Conservation (phyloP, 768 basidiomycete genomes). For the Leccinellum albellum region DNA sequence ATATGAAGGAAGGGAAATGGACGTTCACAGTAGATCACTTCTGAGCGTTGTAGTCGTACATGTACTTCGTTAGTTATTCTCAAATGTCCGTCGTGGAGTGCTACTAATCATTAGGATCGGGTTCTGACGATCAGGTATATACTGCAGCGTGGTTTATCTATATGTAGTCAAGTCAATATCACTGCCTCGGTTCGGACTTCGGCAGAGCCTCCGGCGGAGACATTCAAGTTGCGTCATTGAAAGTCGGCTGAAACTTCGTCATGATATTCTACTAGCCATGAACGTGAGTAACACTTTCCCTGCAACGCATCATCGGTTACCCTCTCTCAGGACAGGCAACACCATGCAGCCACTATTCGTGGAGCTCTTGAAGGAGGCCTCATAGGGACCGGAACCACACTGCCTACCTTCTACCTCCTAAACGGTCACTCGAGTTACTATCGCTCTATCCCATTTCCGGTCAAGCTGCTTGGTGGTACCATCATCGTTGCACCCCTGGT, state of each 20-base stretch:
- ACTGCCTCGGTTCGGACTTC: neutral
- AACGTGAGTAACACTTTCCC: constrained; percentile 8
- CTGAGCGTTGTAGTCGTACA: constrained; percentile 35
- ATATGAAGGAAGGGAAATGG: constrained; percentile 82
- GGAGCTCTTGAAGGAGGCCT: constrained; percentile 62
- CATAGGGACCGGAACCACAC: constrained; percentile 46
- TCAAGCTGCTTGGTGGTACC: constrained; percentile 65
- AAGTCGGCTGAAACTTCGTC: no score
- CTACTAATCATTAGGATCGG: constrained; percentile 11
- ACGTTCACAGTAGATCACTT: constrained; percentile 94
- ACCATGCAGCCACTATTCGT: constrained; percentile 51
- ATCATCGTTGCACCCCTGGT: constrained; percentile 61
- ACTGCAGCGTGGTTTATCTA: constrained; percentile 11
- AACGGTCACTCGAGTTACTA: constrained; percentile 55
- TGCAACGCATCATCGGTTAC: constrained; percentile 12
- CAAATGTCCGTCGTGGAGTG: neutral
- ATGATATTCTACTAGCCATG: constrained; percentile 13
- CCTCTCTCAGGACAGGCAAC: constrained; percentile 39
- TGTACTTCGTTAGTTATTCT: neutral
- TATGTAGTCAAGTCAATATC: constrained; percentile 5
- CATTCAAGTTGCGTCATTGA: constrained; percentile 1
- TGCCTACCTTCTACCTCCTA: constrained; percentile 52
- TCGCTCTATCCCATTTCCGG: constrained; percentile 56
- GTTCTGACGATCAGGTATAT: neutral
- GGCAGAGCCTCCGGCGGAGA: neutral